A percentile compares a stretch with the other conserved stretches of the same genome.
Evolutionary conservation across 2,329 filamentous ascomycete species (phyloP).

Genomic region (Acarospora socialis): DNA sequence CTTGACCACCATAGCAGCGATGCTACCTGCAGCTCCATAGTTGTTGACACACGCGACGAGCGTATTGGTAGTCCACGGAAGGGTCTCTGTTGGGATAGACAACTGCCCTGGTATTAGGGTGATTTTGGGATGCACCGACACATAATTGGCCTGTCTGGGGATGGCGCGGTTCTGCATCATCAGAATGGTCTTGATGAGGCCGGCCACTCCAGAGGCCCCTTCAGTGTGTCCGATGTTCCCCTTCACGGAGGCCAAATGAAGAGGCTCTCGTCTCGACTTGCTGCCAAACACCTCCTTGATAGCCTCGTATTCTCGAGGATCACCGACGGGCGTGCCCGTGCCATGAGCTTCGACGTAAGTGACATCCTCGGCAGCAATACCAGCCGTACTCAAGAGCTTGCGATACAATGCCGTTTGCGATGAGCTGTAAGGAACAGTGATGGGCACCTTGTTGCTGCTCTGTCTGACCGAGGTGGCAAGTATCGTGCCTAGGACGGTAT

Average conservation of each 20-base stretch:
- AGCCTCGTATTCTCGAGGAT: constrained; percentile 11
- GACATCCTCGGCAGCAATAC: constrained; percentile 14
- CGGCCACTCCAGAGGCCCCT: constrained; percentile 17
- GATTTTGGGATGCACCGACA: constrained; percentile 15
- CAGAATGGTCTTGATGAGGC: constrained; percentile 16
- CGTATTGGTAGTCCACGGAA: constrained; percentile 7
- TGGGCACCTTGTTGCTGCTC: constrained; percentile 10
- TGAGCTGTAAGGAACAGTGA: constrained; percentile 2
- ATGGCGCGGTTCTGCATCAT: constrained; percentile 16
- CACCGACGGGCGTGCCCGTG: constrained; percentile 2
- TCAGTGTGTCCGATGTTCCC: constrained; percentile 17
- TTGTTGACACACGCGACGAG: constrained; percentile 21
- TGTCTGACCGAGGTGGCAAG: constrained; percentile 15
- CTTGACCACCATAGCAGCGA: constrained; percentile 17
- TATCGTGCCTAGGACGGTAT: constrained; percentile 2
- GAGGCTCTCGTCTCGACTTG: not conserved
- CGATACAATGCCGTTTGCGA: constrained; percentile 19
- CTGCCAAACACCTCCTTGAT: constrained; percentile 9
- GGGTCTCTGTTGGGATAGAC: constrained; percentile 8
- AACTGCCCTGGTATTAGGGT: constrained; percentile 9
- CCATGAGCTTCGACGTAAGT: constrained; percentile 14
- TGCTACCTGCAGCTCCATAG: constrained; percentile 25
- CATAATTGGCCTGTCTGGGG: constrained; percentile 14
- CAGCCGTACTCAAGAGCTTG: constrained; percentile 11
- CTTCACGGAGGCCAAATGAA: constrained; percentile 16